A percentile compares a stretch with the other conserved stretches of the same genome.
Evolutionary conservation across 805 yeast genomes (phyloP).

Genomic region (Ogataea minuta): DNA sequence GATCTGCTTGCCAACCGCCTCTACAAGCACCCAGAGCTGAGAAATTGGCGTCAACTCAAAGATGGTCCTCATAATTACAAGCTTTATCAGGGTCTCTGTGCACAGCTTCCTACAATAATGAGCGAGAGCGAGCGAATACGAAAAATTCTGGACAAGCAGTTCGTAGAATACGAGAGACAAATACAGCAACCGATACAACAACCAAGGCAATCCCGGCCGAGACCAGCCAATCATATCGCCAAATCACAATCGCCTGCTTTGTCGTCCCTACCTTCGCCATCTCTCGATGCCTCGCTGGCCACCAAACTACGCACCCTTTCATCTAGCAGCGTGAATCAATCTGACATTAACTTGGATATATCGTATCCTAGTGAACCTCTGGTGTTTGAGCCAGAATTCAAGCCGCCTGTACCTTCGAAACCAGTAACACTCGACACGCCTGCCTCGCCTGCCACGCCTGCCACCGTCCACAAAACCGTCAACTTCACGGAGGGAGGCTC

Average conservation of each 20-base stretch:
- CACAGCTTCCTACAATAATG: slow-evolving; percentile 28
- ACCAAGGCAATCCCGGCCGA: neutral
- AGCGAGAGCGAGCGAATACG: slow-evolving; percentile 33
- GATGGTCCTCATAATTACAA: slow-evolving; percentile 22
- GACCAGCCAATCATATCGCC: neutral
- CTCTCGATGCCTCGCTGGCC: slow-evolving; percentile 4
- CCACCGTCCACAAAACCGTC: slow-evolving; percentile 36
- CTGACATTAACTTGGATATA: slow-evolving; percentile 3
- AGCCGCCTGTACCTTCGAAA: neutral
- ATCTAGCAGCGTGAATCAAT: slow-evolving; percentile 6
- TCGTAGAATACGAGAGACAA: slow-evolving; percentile 16
- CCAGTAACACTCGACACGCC: neutral
- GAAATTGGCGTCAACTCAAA: slow-evolving; percentile 23
- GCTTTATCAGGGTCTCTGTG: slow-evolving; percentile 26
- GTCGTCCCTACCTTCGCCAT: neutral
- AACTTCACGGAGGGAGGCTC: slow-evolving; percentile 55
- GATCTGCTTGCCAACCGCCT: slow-evolving; percentile 52
- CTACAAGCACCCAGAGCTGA: slow-evolving; percentile 45
- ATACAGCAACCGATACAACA: neutral
- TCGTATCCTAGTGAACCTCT: slow-evolving; percentile 6
- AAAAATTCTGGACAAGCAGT: slow-evolving; percentile 19
- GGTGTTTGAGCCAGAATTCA: slow-evolving; percentile 1
- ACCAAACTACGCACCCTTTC: slow-evolving; percentile 9
- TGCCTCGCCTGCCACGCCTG: slow-evolving; percentile 1
- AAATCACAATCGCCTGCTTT: slow-evolving; percentile 1